These are phyloP conservation scores for Helicostylum pulchrum DNA, from an alignment of 192 early-diverging fungal species.

Conservation along the genomic window DNA sequence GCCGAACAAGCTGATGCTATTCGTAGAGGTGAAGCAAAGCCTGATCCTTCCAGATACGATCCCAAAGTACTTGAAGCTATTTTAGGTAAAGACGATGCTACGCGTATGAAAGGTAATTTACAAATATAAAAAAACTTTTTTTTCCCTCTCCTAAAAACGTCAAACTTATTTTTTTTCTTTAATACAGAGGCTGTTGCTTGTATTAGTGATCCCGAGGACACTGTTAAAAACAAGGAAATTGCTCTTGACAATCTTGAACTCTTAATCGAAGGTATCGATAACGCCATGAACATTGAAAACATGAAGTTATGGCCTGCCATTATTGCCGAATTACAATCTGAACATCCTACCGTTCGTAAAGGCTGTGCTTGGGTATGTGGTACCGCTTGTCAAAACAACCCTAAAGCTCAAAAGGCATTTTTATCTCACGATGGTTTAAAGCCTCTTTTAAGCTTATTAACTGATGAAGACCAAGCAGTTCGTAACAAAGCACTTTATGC, in stretches of 20 bases:
- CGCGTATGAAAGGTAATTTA: slow-evolving; percentile 68
- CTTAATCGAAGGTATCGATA: slow-evolving; percentile 83
- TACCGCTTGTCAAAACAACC: slow-evolving; percentile 94
- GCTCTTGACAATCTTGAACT: slow-evolving; percentile 95
- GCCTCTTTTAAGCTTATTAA: slow-evolving; percentile 45
- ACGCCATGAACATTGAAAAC: slow-evolving; percentile 79
- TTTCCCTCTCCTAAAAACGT: background rate
- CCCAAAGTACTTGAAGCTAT: slow-evolving; percentile 89
- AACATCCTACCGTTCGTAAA: slow-evolving; percentile 56
- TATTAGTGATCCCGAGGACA: slow-evolving; percentile 55
- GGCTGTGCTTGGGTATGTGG: slow-evolving; percentile 88
- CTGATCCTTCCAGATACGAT: slow-evolving; percentile 54
- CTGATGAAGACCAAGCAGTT: slow-evolving; percentile 37
- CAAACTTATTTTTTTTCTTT: background rate
- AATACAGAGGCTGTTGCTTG: slow-evolving; percentile 67
- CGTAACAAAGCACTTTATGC: slow-evolving; percentile 72
- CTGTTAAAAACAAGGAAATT: slow-evolving; percentile 62
- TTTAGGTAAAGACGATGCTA: slow-evolving; percentile 87
- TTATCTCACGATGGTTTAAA: slow-evolving; percentile 45
- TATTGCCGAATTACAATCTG: slow-evolving; percentile 49
- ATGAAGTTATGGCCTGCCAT: slow-evolving; percentile 86
- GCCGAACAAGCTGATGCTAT: slow-evolving; percentile 34
- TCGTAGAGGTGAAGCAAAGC: slow-evolving; percentile 36
- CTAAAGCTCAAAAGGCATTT: slow-evolving; percentile 74
- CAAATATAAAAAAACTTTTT: background rate